phyloP scores from a whole-genome alignment of 257 asterid genomes.

The Rubia yunnanensis region DNA sequence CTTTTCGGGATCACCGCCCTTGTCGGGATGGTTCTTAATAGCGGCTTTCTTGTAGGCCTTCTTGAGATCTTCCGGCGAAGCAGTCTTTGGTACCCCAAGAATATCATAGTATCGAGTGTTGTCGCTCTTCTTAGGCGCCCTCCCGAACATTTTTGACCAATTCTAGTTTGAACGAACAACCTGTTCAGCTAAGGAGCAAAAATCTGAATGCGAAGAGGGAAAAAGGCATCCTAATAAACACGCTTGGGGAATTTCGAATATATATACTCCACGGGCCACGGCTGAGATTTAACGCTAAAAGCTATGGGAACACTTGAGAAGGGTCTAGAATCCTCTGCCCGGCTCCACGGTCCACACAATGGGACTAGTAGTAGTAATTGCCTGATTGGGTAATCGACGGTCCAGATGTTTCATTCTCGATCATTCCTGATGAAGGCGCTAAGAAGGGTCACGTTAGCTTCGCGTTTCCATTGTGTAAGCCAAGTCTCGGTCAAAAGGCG shows the following conservation, averaged over 20 bases:
- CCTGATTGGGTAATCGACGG: neutral
- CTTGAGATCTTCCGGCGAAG: constrained; percentile 60
- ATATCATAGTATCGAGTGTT: constrained; percentile 36
- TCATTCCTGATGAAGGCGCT: neutral
- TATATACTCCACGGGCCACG: neutral
- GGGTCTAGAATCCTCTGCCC: neutral
- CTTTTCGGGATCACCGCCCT: constrained; percentile 95
- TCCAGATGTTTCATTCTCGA: neutral
- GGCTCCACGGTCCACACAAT: neutral
- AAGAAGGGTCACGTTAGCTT: neutral
- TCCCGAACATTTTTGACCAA: constrained; percentile 45
- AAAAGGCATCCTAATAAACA: neutral
- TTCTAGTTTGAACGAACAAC: too few species aligned
- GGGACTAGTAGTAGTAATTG: too few species aligned
- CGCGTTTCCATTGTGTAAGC: too few species aligned
- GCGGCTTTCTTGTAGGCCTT: constrained; percentile 83
- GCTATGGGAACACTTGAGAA: neutral
- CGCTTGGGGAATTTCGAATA: neutral
- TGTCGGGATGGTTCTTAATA: constrained; percentile 77
- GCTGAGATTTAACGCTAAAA: neutral
- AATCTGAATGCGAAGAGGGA: neutral
- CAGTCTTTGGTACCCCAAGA: constrained; percentile 54
- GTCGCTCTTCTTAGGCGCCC: constrained; percentile 45
- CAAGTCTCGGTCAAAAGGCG: too few species aligned
- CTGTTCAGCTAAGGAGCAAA: neutral